Percentiles rank a stretch among this genome's conserved stretches.
Conservation (phyloP, 2,329 filamentous ascomycete species). For the Ophiocordyceps camponoti-saundersi region DNA sequence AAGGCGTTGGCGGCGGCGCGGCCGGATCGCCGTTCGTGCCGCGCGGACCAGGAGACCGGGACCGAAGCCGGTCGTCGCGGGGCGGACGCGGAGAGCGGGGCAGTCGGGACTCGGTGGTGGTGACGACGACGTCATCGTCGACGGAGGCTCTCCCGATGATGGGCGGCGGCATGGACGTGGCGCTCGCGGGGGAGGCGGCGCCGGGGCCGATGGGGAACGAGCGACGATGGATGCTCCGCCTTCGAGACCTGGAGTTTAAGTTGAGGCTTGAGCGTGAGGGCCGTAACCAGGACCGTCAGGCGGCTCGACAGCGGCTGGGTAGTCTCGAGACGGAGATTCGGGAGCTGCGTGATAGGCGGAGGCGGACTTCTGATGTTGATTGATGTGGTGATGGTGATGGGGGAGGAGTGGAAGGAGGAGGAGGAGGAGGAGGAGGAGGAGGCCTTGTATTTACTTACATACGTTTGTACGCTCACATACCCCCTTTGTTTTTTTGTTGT, state of each 20-base stretch:
- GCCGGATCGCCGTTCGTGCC: slow-evolving; percentile 33
- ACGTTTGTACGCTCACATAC: too few species aligned
- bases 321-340: slow-evolving; percentile 61
- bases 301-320: slow-evolving; percentile 63
- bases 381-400: slow-evolving; percentile 1
- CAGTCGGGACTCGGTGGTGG: slow-evolving; percentile 13
- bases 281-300: slow-evolving; percentile 65
- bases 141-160: background rate
- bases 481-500: too few species aligned
- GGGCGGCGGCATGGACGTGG: slow-evolving; percentile 11
- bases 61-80: slow-evolving; percentile 20
- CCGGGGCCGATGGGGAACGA: slow-evolving; percentile 25
- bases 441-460: too few species aligned
- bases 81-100: slow-evolving; percentile 10
- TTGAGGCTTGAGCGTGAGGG: slow-evolving; percentile 83
- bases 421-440: too few species aligned
- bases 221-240: slow-evolving; percentile 67
- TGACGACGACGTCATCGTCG: slow-evolving; percentile 7
- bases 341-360: slow-evolving; percentile 48
- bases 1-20: slow-evolving; percentile 13
- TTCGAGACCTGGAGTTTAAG: slow-evolving; percentile 75
- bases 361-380: slow-evolving; percentile 13
- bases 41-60: slow-evolving; percentile 30
- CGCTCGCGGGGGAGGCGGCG: slow-evolving; percentile 5
- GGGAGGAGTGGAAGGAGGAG: too few species aligned